Percentiles rank a stretch among this genome's conserved stretches.
Conservation (phyloP, 163 green algal genomes). For the Coccomyxa subellipsoidea region DNA sequence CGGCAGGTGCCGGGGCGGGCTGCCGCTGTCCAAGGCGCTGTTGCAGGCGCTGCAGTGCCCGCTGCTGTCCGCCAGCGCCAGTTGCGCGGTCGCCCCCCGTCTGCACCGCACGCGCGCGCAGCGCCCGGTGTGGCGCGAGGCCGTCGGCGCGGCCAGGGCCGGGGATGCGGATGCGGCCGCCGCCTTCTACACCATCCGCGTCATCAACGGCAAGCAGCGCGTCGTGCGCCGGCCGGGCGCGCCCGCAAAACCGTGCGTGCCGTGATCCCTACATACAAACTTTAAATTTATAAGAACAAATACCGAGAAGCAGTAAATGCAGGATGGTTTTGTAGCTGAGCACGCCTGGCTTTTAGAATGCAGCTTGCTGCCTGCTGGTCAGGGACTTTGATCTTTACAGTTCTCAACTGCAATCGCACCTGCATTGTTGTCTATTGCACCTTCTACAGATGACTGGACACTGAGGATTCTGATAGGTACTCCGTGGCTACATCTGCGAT, state of each 20-base stretch:
- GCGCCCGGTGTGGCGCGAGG: slow-evolving; percentile 7
- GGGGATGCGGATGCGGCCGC: neutral
- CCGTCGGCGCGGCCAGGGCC: neutral
- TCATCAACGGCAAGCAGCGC: slow-evolving; percentile 19
- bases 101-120: neutral
- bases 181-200: slow-evolving; percentile 31
- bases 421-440: too few species aligned
- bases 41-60: slow-evolving; percentile 44
- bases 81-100: neutral
- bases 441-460: too few species aligned
- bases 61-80: slow-evolving; percentile 17
- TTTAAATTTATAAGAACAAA: too few species aligned
- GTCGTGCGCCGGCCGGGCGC: slow-evolving; percentile 23
- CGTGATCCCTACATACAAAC: too few species aligned
- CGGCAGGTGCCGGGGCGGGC: slow-evolving; percentile 14
- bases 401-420: too few species aligned
- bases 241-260: neutral
- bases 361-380: too few species aligned
- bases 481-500: too few species aligned
- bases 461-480: too few species aligned
- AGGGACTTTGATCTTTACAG: too few species aligned
- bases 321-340: too few species aligned
- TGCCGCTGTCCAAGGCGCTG: slow-evolving; percentile 36
- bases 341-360: too few species aligned
- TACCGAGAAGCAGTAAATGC: too few species aligned